Evolutionary conservation across 495 filamentous ascomycete genomes (phyloP).

Genomic region (Hypoxylon fuscum): DNA sequence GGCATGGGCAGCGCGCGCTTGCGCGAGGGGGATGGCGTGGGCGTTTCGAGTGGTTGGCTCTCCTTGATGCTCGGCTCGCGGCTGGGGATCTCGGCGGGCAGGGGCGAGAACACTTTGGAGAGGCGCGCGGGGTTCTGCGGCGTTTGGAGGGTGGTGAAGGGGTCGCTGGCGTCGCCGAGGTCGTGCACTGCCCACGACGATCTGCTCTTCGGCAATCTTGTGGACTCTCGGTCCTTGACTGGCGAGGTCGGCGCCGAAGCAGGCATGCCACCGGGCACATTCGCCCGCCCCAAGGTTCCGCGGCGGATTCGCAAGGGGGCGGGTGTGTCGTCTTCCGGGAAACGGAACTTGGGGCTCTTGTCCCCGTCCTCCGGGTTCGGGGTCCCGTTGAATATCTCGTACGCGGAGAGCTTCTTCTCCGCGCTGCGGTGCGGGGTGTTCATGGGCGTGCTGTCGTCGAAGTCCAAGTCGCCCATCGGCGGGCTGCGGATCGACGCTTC

Average conservation of each 20-base stretch:
- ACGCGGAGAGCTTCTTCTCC: slow-evolving; percentile 16
- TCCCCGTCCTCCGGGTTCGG: neutral
- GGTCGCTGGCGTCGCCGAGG: slow-evolving; percentile 24
- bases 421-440: slow-evolving; percentile 2
- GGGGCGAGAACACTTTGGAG: slow-evolving; percentile 39
- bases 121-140: slow-evolving; percentile 32
- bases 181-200: slow-evolving; percentile 10
- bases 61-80: neutral
- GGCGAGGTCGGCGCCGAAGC: neutral
- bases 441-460: neutral
- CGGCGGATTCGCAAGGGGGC: slow-evolving; percentile 25
- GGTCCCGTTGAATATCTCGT: slow-evolving; percentile 16
- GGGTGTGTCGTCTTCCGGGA: slow-evolving; percentile 14
- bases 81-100: slow-evolving; percentile 14
- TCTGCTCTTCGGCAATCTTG: neutral
- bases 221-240: neutral
- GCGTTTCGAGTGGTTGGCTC: slow-evolving; percentile 16
- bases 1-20: neutral
- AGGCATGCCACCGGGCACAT: neutral
- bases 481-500: slow-evolving; percentile 40
- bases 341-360: slow-evolving; percentile 10
- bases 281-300: slow-evolving; percentile 17
- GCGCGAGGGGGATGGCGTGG: slow-evolving; percentile 33
- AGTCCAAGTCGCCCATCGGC: slow-evolving; percentile 7
- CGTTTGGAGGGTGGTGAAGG: slow-evolving; percentile 27